Evolutionary conservation across 805 yeast species (phyloP).

Genomic region (Barnettozyma californica): DNA sequence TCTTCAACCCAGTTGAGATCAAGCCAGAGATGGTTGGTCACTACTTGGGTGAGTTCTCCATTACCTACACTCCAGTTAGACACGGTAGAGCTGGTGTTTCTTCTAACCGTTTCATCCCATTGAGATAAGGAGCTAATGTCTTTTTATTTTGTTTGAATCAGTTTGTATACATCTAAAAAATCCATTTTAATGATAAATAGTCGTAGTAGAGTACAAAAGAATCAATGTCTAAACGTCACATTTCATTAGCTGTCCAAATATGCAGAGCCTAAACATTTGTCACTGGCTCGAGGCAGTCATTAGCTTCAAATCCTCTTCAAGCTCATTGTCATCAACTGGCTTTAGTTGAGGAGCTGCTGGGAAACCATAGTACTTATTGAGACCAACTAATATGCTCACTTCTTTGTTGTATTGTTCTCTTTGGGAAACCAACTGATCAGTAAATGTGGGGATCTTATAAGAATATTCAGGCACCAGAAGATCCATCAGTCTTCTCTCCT

Average conservation of each 20-base stretch:
- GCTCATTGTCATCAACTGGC: constrained; percentile 65
- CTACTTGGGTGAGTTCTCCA: constrained; percentile 99
- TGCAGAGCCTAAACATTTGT: neutral
- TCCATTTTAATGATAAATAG: constrained; percentile 14
- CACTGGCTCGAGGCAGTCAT: constrained; percentile 30
- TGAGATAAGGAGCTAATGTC: constrained; percentile 34
- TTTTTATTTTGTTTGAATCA: constrained; percentile 13
- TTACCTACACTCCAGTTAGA: constrained; percentile 98
- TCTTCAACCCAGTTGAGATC: constrained; percentile 97
- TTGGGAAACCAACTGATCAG: constrained; percentile 53
- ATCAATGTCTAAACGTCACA: neutral
- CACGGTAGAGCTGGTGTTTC: constrained; percentile 96
- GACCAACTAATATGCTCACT: constrained; percentile 63
- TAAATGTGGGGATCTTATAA: constrained; percentile 35
- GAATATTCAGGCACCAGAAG: constrained; percentile 44
- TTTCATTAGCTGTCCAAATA: constrained; percentile 2
- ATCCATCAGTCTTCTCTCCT: constrained; percentile 82
- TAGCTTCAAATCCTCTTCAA: constrained; percentile 63
- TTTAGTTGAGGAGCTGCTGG: constrained; percentile 76
- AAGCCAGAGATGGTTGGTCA: constrained; percentile 99
- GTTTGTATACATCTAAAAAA: constrained; percentile 17
- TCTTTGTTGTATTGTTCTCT: constrained; percentile 64
- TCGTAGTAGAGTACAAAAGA: neutral
- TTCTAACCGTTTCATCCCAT: constrained; percentile 70
- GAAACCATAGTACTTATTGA: constrained; percentile 63